Evolutionary conservation across 257 asterid species (phyloP).

Genomic region (Petunia axillaris): DNA sequence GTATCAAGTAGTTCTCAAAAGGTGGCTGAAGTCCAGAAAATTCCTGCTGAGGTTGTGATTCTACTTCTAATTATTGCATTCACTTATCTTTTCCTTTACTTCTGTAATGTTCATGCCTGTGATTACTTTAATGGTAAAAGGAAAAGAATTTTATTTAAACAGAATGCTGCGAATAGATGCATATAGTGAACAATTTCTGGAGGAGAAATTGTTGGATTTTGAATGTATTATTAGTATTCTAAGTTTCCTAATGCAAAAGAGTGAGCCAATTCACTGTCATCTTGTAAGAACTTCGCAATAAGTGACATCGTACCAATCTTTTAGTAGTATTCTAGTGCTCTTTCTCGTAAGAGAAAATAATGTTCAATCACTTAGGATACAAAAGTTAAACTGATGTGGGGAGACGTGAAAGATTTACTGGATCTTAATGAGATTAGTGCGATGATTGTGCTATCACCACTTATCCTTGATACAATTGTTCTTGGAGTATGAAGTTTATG

Average conservation of each 20-base stretch:
- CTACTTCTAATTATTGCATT: constrained; percentile 10
- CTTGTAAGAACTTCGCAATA: neutral
- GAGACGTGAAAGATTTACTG: neutral
- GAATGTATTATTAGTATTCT: neutral
- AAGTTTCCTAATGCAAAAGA: neutral
- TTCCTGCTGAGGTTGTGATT: constrained; percentile 48
- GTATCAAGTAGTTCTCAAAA: constrained; percentile 48
- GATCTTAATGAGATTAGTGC: neutral
- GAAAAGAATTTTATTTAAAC: no score
- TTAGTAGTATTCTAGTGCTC: constrained; percentile 12
- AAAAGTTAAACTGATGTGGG: constrained; percentile 7
- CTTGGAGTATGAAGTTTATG: neutral
- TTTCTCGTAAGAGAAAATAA: neutral
- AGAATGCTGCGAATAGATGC: no score
- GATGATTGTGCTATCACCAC: neutral
- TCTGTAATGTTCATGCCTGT: no score
- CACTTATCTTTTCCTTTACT: no score
- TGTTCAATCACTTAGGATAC: neutral
- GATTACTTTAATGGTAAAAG: no score
- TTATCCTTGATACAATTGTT: neutral
- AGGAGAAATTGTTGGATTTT: neutral
- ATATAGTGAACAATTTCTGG: no score
- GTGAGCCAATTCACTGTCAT: neutral
- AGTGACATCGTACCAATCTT: neutral
- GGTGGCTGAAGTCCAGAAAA: constrained; percentile 48